Evolutionary conservation across 805 yeast genomes (phyloP).

Genomic region (Candida silvicultrix): DNA sequence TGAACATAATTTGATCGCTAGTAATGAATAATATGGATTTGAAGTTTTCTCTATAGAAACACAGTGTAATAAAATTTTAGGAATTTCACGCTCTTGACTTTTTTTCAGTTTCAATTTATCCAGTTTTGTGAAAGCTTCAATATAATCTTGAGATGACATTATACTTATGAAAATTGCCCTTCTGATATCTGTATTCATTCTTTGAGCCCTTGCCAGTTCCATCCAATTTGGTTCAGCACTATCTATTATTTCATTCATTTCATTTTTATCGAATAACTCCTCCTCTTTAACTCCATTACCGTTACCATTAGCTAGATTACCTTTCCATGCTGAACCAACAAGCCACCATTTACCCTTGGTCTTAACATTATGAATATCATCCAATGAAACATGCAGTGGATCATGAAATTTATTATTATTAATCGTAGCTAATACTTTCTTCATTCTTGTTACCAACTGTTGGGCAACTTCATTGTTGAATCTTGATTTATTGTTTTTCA

Average conservation of each 20-base stretch:
- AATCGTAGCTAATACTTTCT: constrained; percentile 54
- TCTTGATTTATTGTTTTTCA: constrained; percentile 80
- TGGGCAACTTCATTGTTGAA: constrained; percentile 42
- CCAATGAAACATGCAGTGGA: constrained; percentile 76
- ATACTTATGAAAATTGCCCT: constrained; percentile 89
- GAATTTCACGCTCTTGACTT: constrained; percentile 81
- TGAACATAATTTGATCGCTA: constrained; percentile 73
- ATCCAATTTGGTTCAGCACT: constrained; percentile 68
- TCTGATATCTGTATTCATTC: constrained; percentile 95
- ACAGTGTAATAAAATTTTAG: constrained; percentile 81
- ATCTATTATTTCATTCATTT: constrained; percentile 13
- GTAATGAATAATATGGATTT: constrained; percentile 84
- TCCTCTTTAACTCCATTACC: constrained; percentile 17
- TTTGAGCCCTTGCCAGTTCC: constrained; percentile 74
- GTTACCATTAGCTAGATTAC: constrained; percentile 32
- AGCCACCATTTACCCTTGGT: constrained; percentile 98
- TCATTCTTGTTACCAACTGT: constrained; percentile 50
- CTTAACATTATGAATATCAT: constrained; percentile 72
- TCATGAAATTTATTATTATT: constrained; percentile 46
- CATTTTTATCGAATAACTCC: constrained; percentile 7
- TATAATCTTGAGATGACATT: constrained; percentile 90
- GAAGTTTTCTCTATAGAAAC: constrained; percentile 74
- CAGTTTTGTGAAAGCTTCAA: constrained; percentile 78
- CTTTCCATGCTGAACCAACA: constrained; percentile 97
- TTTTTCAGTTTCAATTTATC: constrained; percentile 75